Evolutionary conservation across 1,139 yeast species (phyloP).

Genomic region (Yamadazyma buinensis): DNA sequence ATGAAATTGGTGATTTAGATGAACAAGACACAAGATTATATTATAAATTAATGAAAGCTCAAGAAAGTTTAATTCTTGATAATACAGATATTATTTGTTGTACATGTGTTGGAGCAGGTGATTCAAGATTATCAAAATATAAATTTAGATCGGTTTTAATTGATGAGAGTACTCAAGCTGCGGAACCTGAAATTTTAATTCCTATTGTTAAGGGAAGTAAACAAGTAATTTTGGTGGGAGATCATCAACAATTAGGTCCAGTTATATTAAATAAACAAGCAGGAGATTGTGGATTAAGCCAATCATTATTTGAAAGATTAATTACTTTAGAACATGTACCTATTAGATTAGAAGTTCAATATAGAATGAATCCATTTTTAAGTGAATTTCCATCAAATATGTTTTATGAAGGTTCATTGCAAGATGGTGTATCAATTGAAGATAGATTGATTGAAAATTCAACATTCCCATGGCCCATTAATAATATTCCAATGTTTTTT

Average conservation of each 20-base stretch:
- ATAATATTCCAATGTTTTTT: constrained; percentile 85
- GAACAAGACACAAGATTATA: constrained; percentile 46
- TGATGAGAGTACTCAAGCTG: constrained; percentile 92
- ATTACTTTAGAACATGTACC: constrained; percentile 85
- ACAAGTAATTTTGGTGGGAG: constrained; percentile 89
- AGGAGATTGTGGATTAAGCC: constrained; percentile 80
- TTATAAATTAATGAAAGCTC: constrained; percentile 10
- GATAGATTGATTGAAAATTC: constrained; percentile 57
- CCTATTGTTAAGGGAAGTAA: constrained; percentile 88
- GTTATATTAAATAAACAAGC: constrained; percentile 78
- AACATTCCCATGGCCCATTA: constrained; percentile 87
- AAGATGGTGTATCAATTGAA: constrained; percentile 81
- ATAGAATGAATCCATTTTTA: constrained; percentile 89
- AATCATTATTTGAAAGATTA: constrained; percentile 82
- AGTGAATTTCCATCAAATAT: constrained; percentile 87
- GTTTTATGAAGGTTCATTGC: constrained; percentile 91
- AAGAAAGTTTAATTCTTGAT: constrained; percentile 49
- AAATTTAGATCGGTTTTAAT: constrained; percentile 75
- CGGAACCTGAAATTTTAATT: constrained; percentile 87
- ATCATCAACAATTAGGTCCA: constrained; percentile 93
- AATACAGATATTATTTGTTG: constrained; percentile 81
- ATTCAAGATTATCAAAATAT: constrained; percentile 49
- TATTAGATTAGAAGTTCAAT: constrained; percentile 83
- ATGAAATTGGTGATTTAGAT: constrained; percentile 70
- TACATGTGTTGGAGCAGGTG: constrained; percentile 94